Evolutionary conservation across 495 filamentous ascomycete genomes (phyloP), one percentile per base, ranked within the genome.

Genomic region (Tuber magnatum): DNA sequence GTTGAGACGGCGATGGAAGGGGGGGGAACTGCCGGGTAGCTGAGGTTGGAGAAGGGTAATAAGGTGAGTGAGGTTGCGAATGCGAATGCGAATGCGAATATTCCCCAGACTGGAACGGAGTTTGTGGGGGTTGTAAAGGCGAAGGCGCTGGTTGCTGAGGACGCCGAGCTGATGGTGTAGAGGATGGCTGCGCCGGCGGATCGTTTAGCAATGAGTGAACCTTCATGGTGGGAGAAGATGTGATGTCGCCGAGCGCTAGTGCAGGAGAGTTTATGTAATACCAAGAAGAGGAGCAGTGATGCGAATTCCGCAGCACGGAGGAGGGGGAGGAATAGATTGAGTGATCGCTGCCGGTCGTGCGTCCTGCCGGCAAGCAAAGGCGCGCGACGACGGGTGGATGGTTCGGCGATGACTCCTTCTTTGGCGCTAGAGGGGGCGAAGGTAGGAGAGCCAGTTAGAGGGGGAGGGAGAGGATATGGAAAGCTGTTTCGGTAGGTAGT

Each of bases 191-290:
- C 48, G 76, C 41, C 20, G 79, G 73, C 24, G 74, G 71, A 35
- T 73, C 80, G 73, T 82, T 82, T 44, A 82, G 72, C 80, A 82
- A 78, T 35, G 72, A 75, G 70, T 78, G 80, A 73, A 82, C 77
- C 69, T 82, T 77, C 80, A 82, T 82, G 41, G 51, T 71, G 42
- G 69, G 72, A n/a, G 43, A 56, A 75, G 71, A 43, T 24, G 61
- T 41, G 39, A 68, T 24, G 69, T 24, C n/a, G 28, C 39, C 42
- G 35, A 40, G 39, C n/a, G 69, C 69, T 71, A 28, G 51, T 22
- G 73, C 48, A 56, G 41, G 35, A 73, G 73, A 51, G 74, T 39
- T 44, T 72, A 73, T 73, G 43, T 41, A 71, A 41, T 71, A 71
- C n/a, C 16, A 24, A 71, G 35, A 71, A 71, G 69, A 48, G 69